Base-by-base conservation (phyloP, 352 stramenopile species). In the Globisporangium spinosum region DNA sequence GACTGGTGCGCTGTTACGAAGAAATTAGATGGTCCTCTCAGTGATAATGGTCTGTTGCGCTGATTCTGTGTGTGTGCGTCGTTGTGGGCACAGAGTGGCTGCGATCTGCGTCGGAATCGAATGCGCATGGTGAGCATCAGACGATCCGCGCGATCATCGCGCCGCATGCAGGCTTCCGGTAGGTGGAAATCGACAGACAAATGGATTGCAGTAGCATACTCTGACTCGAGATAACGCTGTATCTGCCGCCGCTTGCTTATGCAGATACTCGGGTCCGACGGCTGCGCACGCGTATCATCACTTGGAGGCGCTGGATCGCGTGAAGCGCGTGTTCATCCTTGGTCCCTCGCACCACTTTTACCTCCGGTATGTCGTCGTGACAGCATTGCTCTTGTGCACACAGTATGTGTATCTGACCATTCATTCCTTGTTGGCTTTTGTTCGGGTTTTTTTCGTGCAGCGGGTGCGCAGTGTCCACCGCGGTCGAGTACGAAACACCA, bases 301-400 rank as follows among this genome's bases (percentile, higher is more conserved):
- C 29, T 58, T 99, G 34, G 67, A 89, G 40, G 71, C 92, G n/a
- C 69, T 90, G 40, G 72, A 85, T 32, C 69, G 73, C 58, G 75
- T 95, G 34, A 86, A 87, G 66, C 90, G 81, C 58, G 83, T 95
- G 55, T 96, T 98, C 64, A 95, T 98, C 63, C 79, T 99, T 8
- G 96, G 98, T 17, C 96, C 97, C 25, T 98, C 92, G 53, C 97
- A 99, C 79, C 96, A 99, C 75, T 95, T 98, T 20, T 98, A 98
- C 77, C 74, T 99, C 58, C 78, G 79, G 85, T 91, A 89, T 45
- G 74, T 51, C 43, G 9, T 22, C 7, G 3, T 51, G 43, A 4
- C 43, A 23, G 43, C 17, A 23, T 51, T 51, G 15, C 5, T 45
- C 38, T 32, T 51, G 15, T 51, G 43, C 22, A 20, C 10, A 23